phyloP scores from a whole-genome alignment of 495 filamentous ascomycete species.

The Neurospora sp. region DNA sequence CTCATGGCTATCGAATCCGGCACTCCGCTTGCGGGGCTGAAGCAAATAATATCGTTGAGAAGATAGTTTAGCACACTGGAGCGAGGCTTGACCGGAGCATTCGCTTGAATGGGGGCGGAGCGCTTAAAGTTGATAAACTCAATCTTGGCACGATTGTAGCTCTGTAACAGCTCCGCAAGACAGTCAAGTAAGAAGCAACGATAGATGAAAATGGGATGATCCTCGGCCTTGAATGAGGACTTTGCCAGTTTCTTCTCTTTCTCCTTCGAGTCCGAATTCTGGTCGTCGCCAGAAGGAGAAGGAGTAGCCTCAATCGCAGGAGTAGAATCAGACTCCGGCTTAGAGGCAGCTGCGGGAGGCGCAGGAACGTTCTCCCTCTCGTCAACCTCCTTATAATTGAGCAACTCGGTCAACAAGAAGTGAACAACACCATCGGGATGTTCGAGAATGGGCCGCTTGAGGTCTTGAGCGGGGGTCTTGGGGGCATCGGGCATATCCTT shows the following conservation, averaged over 20 bases:
- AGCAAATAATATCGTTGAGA: constrained; percentile 70
- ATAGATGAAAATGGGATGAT: constrained; percentile 93
- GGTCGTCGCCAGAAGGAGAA: constrained; percentile 13
- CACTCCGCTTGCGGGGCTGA: constrained; percentile 58
- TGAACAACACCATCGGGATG: constrained; percentile 93
- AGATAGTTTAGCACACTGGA: constrained; percentile 91
- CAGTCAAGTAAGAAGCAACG: constrained; percentile 92
- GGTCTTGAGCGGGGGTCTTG: constrained; percentile 47
- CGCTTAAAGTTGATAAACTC: constrained; percentile 99
- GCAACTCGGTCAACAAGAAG: constrained; percentile 85
- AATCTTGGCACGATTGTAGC: constrained; percentile 87
- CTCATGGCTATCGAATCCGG: constrained; percentile 64
- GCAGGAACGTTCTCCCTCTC: constrained; percentile 48
- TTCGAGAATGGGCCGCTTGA: constrained; percentile 78
- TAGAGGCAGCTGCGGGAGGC: constrained; percentile 14
- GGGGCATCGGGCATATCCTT: constrained; percentile 49
- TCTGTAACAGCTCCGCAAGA: constrained; percentile 82
- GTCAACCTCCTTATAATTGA: constrained; percentile 86
- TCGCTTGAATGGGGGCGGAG: constrained; percentile 63
- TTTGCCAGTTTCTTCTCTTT: constrained; percentile 63
- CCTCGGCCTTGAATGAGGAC: constrained; percentile 74
- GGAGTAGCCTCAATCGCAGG: constrained; percentile 14
- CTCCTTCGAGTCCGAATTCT: constrained; percentile 19
- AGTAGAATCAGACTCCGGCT: constrained; percentile 28
- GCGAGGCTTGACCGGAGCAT: constrained; percentile 86